phyloP scores from a whole-genome alignment of 2,329 filamentous ascomycete species.

The Colletotrichum sp. region DNA sequence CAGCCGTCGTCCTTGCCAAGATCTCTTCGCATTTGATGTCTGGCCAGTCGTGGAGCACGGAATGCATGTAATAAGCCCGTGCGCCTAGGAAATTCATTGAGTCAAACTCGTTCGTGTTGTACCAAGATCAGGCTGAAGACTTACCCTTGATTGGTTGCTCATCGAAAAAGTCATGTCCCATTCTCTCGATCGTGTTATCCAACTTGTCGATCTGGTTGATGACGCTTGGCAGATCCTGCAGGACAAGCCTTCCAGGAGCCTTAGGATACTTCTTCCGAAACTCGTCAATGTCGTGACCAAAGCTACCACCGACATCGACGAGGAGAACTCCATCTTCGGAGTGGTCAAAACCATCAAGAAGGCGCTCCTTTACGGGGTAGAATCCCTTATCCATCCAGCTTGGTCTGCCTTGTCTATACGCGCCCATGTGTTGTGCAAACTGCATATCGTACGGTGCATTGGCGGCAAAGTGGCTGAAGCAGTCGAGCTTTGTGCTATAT shows the following conservation, averaged over 20 bases:
- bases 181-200: conserved; percentile 32
- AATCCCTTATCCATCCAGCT: conserved; percentile 36
- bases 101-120: too few species aligned
- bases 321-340: conserved; percentile 26
- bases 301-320: conserved; percentile 39
- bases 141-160: conserved; percentile 46
- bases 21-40: conserved; percentile 38
- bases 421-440: conserved; percentile 35
- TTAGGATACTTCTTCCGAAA: conserved; percentile 38
- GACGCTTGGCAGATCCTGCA: conserved; percentile 53
- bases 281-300: conserved; percentile 39
- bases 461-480: neutral
- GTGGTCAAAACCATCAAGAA: conserved; percentile 31
- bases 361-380: conserved; percentile 35
- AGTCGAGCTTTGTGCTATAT: conserved; percentile 30
- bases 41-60: conserved; percentile 29
- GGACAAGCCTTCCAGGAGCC: conserved; percentile 36
- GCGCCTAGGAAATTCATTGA: conserved; percentile 21
- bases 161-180: conserved; percentile 51
- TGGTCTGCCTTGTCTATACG: conserved; percentile 35
- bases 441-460: neutral
- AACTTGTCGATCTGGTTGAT: conserved; percentile 35
- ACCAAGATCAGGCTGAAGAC: too few species aligned
- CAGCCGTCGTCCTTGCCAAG: conserved; percentile 30
- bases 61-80: conserved; percentile 29